Conservation (phyloP, 116 monocot genomes). For the Iris pallida region DNA sequence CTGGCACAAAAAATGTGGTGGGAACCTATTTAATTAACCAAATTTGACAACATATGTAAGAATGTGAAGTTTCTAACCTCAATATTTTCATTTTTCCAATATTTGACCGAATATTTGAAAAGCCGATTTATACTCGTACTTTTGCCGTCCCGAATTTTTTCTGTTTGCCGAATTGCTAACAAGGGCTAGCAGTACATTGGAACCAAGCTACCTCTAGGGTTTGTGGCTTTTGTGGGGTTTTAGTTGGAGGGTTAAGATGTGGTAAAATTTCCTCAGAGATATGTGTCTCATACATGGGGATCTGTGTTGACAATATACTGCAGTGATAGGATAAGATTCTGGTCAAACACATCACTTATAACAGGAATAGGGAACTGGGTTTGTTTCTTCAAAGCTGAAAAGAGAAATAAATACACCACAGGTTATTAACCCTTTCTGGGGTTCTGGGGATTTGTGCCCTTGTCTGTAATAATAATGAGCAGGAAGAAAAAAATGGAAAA, state of each 20-base stretch:
- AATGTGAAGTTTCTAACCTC: too few relatives aligned
- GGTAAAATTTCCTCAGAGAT: background rate
- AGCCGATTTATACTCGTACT: too few relatives aligned
- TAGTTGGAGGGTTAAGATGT: background rate
- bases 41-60: too few relatives aligned
- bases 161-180: too few relatives aligned
- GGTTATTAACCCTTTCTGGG: background rate
- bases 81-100: too few relatives aligned
- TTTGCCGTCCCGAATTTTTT: too few relatives aligned
- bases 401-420: conserved; percentile 1
- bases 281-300: conserved; percentile 10
- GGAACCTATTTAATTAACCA: too few relatives aligned
- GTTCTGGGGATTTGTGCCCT: conserved; percentile 13
- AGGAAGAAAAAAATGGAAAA: conserved; percentile 1
- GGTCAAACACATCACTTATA: conserved; percentile 6
- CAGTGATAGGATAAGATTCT: conserved; percentile 10
- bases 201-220: background rate
- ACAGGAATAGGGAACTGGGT: background rate
- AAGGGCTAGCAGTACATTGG: too few relatives aligned
- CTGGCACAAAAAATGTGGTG: too few relatives aligned
- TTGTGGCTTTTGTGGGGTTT: background rate
- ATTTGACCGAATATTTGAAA: too few relatives aligned
- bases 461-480: conserved; percentile 3
- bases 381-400: background rate
- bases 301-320: conserved; percentile 40